phyloP scores from a whole-genome alignment of 2,329 filamentous ascomycete species.

The Trichoderma arundinaceum region DNA sequence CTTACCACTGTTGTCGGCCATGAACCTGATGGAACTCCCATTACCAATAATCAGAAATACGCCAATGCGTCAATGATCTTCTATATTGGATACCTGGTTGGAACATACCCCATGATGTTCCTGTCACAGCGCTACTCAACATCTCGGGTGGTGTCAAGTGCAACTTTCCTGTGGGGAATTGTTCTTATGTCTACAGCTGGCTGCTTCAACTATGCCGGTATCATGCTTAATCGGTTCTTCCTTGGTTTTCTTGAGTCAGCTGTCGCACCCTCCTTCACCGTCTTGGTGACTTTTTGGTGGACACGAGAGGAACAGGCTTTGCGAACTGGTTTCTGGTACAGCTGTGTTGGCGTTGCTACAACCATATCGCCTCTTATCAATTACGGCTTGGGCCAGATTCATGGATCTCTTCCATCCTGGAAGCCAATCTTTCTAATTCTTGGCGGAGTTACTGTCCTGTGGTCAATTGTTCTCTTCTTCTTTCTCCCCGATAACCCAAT shows the following conservation, averaged over 20 bases:
- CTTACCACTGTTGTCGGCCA: slow-evolving; percentile 15
- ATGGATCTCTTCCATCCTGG: slow-evolving; percentile 14
- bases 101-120: slow-evolving; percentile 24
- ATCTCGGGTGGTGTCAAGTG: not conserved
- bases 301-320: slow-evolving; percentile 19
- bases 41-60: slow-evolving; percentile 22
- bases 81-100: slow-evolving; percentile 20
- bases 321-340: slow-evolving; percentile 16
- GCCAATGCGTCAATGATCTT: slow-evolving; percentile 24
- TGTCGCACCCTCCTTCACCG: not conserved
- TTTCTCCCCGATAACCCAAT: slow-evolving; percentile 11
- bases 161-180: slow-evolving; percentile 10
- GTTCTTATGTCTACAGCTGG: slow-evolving; percentile 23
- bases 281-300: slow-evolving; percentile 19
- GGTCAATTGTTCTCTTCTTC: slow-evolving; percentile 15
- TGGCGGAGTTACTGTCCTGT: not conserved
- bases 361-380: slow-evolving; percentile 18
- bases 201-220: slow-evolving; percentile 17
- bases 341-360: slow-evolving; percentile 18
- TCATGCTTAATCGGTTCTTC: slow-evolving; percentile 17
- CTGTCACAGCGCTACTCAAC: slow-evolving; percentile 13
- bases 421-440: slow-evolving; percentile 15
- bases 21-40: slow-evolving; percentile 4
- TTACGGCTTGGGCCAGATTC: slow-evolving; percentile 16
- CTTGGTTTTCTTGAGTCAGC: slow-evolving; percentile 20